These are phyloP conservation scores for Quercus aquifolioides DNA, from an alignment of 306 rosid genomes.

Conservation along the genomic window DNA sequence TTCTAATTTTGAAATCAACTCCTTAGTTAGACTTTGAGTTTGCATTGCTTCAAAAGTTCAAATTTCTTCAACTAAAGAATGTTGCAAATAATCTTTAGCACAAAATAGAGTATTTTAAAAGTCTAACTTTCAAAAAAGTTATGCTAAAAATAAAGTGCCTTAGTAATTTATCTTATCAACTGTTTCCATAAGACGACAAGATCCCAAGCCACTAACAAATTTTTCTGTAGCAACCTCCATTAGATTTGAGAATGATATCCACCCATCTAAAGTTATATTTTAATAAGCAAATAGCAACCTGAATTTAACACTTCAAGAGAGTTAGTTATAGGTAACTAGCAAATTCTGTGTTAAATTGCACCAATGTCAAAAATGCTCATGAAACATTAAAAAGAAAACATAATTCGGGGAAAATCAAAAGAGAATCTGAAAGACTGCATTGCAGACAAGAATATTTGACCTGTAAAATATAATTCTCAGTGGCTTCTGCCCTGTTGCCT, in stretches of 20 bases:
- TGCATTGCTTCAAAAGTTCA: background rate
- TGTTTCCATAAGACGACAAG: background rate
- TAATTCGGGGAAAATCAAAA: background rate
- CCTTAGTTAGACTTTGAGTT: background rate
- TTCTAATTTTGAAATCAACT: background rate
- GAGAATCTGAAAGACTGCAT: background rate
- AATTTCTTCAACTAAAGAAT: background rate
- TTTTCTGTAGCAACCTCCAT: background rate
- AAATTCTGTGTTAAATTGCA: background rate
- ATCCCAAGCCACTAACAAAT: background rate
- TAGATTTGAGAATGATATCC: background rate
- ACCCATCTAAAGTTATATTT: background rate
- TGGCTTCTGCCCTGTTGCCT: slow-evolving; percentile 95
- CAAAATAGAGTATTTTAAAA: background rate
- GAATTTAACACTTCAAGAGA: background rate
- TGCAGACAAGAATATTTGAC: slow-evolving; percentile 30
- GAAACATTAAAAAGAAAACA: background rate
- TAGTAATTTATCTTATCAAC: background rate
- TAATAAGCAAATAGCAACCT: background rate
- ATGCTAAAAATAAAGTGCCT: background rate
- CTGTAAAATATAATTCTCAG: slow-evolving; percentile 87
- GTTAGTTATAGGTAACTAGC: background rate
- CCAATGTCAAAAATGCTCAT: background rate
- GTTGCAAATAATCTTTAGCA: background rate
- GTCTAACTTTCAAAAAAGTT: background rate